Percentiles rank a stretch among this genome's conserved stretches.
Evolutionary conservation across 768 basidiomycete genomes (phyloP).

Genomic region (Pisolithus tinctorius): DNA sequence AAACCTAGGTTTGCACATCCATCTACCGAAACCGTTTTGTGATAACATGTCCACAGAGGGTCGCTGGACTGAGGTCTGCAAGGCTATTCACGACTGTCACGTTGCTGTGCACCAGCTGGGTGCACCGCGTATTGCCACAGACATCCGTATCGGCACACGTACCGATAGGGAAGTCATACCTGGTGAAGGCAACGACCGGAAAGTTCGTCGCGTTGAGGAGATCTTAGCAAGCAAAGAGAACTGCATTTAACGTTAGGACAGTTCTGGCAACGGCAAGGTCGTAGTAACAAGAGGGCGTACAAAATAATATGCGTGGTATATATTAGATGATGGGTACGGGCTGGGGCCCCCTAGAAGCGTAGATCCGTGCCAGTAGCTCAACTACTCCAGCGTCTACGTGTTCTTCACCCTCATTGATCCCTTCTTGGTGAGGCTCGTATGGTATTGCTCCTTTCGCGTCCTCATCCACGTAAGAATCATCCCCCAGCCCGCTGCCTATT

Average conservation of each 20-base stretch:
- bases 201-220: conserved; percentile 75
- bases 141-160: conserved; percentile 93
- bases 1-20: conserved; percentile 54
- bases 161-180: conserved; percentile 55
- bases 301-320: neutral
- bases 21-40: neutral
- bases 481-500: conserved; percentile 55
- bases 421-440: conserved; percentile 37
- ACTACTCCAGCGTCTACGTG: conserved; percentile 79
- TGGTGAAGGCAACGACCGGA: conserved; percentile 70
- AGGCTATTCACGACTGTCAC: conserved; percentile 90
- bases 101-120: conserved; percentile 76
- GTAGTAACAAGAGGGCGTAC: neutral
- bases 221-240: conserved; percentile 45
- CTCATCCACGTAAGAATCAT: conserved; percentile 72
- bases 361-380: conserved; percentile 82
- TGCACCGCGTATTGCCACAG: conserved; percentile 74
- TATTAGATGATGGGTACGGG: conserved; percentile 40
- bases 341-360: conserved; percentile 49
- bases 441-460: conserved; percentile 34
- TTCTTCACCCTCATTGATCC: conserved; percentile 53
- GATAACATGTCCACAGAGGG: conserved; percentile 46
- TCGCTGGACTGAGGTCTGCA: conserved; percentile 76
- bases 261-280: neutral
- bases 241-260: neutral